These are phyloP conservation scores for Westerdykella aurantiaca DNA, from an alignment of 2,329 filamentous ascomycete species.

Conservation along the genomic window DNA sequence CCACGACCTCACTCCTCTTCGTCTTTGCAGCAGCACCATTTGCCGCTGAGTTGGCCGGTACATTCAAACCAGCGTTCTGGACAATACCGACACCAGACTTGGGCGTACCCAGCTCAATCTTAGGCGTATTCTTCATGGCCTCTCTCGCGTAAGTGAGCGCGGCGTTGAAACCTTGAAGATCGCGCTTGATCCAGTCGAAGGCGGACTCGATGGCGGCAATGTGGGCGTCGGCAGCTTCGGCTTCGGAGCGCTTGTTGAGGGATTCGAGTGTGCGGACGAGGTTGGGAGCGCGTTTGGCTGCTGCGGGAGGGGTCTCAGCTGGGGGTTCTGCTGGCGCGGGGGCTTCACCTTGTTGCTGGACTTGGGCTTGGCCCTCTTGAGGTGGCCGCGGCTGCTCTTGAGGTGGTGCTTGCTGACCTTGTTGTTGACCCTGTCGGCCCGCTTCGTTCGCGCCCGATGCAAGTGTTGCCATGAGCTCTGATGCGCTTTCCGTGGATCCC, in stretches of 20 bases:
- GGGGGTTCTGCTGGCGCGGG: conserved; percentile 10
- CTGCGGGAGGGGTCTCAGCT: conserved; percentile 9
- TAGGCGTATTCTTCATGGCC: conserved; percentile 44
- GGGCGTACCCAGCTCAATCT: conserved; percentile 46
- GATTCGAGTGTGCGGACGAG: conserved; percentile 23
- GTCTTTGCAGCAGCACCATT: conserved; percentile 22
- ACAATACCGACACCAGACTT: conserved; percentile 39
- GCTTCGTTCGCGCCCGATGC: conserved; percentile 36
- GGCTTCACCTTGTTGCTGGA: conserved; percentile 13
- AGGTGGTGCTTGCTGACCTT: conserved; percentile 11
- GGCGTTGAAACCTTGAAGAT: conserved; percentile 45
- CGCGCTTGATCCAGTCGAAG: conserved; percentile 42
- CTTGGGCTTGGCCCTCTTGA: conserved; percentile 6
- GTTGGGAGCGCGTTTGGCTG: conserved; percentile 20
- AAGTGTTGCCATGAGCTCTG: conserved; percentile 42
- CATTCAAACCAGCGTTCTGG: conserved; percentile 36
- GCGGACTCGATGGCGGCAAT: conserved; percentile 30
- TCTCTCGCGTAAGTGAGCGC: conserved; percentile 45
- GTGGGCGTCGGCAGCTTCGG: conserved; percentile 14
- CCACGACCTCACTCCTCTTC: conserved; percentile 28
- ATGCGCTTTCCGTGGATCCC: conserved; percentile 39
- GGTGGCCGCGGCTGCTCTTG: conserved; percentile 11
- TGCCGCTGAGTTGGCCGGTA: conserved; percentile 35
- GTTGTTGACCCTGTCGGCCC: conserved; percentile 10
- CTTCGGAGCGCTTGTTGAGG: conserved; percentile 23